Conservation (phyloP, 2,329 filamentous ascomycete genomes). For the Alternaria incomplexa region DNA sequence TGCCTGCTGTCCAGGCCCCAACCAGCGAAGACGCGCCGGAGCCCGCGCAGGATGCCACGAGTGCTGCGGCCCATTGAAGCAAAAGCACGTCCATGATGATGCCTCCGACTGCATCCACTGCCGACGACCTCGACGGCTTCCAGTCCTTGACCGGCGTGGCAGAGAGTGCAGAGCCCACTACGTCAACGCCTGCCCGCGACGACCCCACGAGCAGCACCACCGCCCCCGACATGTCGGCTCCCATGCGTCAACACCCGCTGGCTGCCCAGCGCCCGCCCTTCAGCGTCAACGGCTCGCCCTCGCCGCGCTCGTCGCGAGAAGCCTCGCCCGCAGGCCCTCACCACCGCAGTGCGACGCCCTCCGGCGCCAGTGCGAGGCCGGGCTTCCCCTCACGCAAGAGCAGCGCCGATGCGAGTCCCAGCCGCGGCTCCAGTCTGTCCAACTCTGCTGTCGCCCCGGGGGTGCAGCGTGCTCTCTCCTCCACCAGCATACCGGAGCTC, state of each 20-base stretch:
- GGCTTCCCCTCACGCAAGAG: constrained; percentile 52
- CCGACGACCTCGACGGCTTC: constrained; percentile 36
- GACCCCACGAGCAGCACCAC: constrained; percentile 17
- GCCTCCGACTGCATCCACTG: constrained; percentile 7
- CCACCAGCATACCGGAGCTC: constrained; percentile 70
- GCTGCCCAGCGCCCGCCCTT: constrained; percentile 33
- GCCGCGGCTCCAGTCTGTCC: constrained; percentile 45
- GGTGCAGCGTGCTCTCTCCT: constrained; percentile 71
- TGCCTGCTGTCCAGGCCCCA: constrained; percentile 30
- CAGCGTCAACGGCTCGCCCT: constrained; percentile 41
- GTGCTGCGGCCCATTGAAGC: constrained; percentile 28
- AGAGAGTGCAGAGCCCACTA: constrained; percentile 47
- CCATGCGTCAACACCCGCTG: constrained; percentile 35
- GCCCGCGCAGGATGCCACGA: constrained; percentile 40
- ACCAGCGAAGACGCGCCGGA: constrained; percentile 18
- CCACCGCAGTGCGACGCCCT: constrained; percentile 30
- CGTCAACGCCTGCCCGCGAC: constrained; percentile 17
- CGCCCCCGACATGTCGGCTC: constrained; percentile 9
- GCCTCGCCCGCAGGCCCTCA: constrained; percentile 52
- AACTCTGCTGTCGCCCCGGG: constrained; percentile 50
- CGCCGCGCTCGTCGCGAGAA: constrained; percentile 55
- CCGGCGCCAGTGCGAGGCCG: constrained; percentile 29
- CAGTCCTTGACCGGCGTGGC: constrained; percentile 46
- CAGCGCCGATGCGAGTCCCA: constrained; percentile 53
- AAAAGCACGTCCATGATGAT: constrained; percentile 32